Conservation (phyloP, 768 basidiomycete genomes). For the Termitomyces sp. region DNA sequence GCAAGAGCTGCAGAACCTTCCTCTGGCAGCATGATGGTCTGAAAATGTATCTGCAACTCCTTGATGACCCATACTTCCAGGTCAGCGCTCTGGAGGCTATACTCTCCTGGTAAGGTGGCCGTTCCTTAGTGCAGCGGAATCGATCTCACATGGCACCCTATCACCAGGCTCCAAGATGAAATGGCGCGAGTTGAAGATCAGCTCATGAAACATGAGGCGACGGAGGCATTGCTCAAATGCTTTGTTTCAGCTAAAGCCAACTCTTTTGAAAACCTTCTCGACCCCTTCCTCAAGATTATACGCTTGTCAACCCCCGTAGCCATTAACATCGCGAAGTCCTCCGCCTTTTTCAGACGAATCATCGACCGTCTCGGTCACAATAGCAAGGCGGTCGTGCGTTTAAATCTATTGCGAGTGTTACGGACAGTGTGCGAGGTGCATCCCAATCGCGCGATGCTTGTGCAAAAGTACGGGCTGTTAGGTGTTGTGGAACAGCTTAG, state of each 20-base stretch:
- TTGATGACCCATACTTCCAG: slow-evolving; percentile 88
- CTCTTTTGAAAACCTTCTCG: slow-evolving; percentile 87
- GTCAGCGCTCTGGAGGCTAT: slow-evolving; percentile 89
- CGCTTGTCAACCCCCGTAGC: slow-evolving; percentile 73
- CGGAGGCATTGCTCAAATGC: slow-evolving; percentile 68
- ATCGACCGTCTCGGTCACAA: slow-evolving; percentile 70
- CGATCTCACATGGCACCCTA: background rate
- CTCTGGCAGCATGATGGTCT: slow-evolving; percentile 96
- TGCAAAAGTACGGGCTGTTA: slow-evolving; percentile 76
- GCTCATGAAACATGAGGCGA: slow-evolving; percentile 56
- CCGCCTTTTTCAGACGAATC: slow-evolving; percentile 83
- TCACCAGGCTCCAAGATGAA: slow-evolving; percentile 85
- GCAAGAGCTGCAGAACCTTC: slow-evolving; percentile 84
- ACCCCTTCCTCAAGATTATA: slow-evolving; percentile 88
- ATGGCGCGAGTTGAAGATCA: slow-evolving; percentile 90
- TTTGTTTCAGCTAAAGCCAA: slow-evolving; percentile 85
- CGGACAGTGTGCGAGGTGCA: slow-evolving; percentile 85
- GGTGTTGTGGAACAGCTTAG: slow-evolving; percentile 79
- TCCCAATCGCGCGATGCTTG: slow-evolving; percentile 76
- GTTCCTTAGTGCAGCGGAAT: background rate
- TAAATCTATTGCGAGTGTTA: slow-evolving; percentile 84
- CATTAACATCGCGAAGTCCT: slow-evolving; percentile 67
- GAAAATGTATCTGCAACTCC: slow-evolving; percentile 65
- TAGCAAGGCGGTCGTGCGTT: slow-evolving; percentile 81
- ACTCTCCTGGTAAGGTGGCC: slow-evolving; percentile 68